Evolutionary conservation across 352 stramenopile species (phyloP).

Genomic region (Phytophthora pinifolia): DNA sequence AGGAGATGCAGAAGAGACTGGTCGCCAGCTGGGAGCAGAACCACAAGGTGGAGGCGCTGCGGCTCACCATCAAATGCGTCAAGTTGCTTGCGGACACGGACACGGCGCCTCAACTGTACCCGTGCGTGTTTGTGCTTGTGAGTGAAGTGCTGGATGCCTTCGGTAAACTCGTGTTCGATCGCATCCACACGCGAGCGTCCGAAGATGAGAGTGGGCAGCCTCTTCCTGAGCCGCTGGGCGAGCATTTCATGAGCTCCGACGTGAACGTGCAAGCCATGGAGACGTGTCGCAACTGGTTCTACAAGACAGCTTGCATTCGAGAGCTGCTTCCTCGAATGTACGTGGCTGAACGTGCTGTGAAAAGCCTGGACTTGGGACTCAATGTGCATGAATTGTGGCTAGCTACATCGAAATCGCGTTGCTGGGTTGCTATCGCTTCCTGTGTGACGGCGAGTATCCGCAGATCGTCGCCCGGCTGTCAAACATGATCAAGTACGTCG

Average conservation of each 20-base stretch:
- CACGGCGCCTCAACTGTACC: conserved; percentile 83
- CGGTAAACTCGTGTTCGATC: conserved; percentile 82
- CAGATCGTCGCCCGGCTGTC: conserved; percentile 81
- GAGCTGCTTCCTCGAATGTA: conserved; percentile 91
- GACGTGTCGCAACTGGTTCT: conserved; percentile 94
- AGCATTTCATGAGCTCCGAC: conserved; percentile 77
- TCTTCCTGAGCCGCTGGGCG: conserved; percentile 50
- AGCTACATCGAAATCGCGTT: conserved; percentile 90
- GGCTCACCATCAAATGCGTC: conserved; percentile 90
- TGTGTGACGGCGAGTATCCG: conserved; percentile 88
- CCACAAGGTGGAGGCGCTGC: conserved; percentile 86
- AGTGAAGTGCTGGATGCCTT: conserved; percentile 89
- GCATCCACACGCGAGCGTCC: conserved; percentile 68
- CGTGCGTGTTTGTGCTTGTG: conserved; percentile 88
- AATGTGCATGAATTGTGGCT: conserved; percentile 1
- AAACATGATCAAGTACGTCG: conserved; percentile 86
- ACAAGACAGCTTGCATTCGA: conserved; percentile 93
- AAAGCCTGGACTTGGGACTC: not conserved
- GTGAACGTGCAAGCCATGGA: conserved; percentile 89
- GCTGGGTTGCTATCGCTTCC: conserved; percentile 88
- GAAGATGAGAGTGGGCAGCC: conserved; percentile 60
- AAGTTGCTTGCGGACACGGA: conserved; percentile 86
- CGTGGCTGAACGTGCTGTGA: conserved; percentile 1
- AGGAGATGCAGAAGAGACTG: conserved; percentile 73
- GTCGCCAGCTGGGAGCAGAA: conserved; percentile 79